Evolutionary conservation across 1,284 basidiomycete species (phyloP).

Genomic region (Cutaneotrichosporon arboriforme): DNA sequence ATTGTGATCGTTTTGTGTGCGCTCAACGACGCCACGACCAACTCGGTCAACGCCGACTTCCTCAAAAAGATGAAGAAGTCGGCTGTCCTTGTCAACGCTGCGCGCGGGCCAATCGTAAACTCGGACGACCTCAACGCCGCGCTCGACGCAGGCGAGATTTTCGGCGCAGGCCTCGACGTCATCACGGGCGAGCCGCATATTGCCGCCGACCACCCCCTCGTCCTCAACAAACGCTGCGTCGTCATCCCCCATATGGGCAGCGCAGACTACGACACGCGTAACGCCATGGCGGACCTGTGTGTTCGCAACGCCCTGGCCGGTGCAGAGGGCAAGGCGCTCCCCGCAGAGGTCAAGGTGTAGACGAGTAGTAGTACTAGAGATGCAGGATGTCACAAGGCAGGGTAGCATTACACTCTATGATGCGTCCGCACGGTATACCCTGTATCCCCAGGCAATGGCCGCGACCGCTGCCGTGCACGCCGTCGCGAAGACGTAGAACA

Average conservation of each 20-base stretch:
- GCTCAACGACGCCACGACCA: constrained; percentile 64
- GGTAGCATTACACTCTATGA: background rate
- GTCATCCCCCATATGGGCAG: constrained; percentile 86
- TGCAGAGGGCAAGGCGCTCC: constrained; percentile 27
- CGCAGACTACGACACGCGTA: constrained; percentile 76
- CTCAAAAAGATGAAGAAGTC: constrained; percentile 77
- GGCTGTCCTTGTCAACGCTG: constrained; percentile 72
- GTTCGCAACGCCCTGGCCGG: constrained; percentile 38
- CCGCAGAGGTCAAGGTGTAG: constrained; percentile 38
- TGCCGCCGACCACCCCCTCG: constrained; percentile 65
- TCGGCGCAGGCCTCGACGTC: constrained; percentile 89
- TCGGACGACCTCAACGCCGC: constrained; percentile 79
- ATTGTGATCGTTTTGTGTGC: constrained; percentile 78
- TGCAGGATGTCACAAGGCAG: too few species aligned
- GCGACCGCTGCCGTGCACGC: constrained; percentile 16
- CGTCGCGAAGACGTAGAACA: constrained; percentile 35
- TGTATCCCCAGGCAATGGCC: constrained; percentile 2
- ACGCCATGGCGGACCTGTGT: constrained; percentile 70
- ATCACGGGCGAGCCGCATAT: constrained; percentile 87
- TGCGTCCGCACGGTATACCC: background rate
- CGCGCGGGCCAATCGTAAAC: constrained; percentile 71
- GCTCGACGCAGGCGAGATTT: constrained; percentile 68
- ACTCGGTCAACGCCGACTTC: constrained; percentile 67
- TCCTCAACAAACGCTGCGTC: constrained; percentile 53
- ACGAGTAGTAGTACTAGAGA: background rate